Evolutionary conservation across 2,329 filamentous ascomycete genomes (phyloP), one percentile per base, ranked within the genome.

Genomic region (Colletotrichum sp.): DNA sequence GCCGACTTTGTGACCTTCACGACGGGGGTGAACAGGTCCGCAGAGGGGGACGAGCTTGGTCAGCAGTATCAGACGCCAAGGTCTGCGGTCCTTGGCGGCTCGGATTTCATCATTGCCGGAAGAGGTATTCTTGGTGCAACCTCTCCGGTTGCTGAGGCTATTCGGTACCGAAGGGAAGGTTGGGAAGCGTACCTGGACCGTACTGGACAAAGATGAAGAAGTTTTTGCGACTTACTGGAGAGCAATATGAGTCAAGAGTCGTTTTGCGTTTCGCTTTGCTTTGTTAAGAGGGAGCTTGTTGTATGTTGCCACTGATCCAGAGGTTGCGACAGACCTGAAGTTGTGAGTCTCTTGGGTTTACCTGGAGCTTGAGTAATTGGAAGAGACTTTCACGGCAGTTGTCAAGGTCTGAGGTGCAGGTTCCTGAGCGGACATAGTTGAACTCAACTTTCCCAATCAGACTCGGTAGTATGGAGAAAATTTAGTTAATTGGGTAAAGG

Each of bases 81-180:
- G 34, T 87, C 87, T 63, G 86, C 91, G 10, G 85, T 92, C 10
- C 81, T 83, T 67, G 84, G 85, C 32, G 89, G 90, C 6, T 87
- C 87, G 55, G 90, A 92, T 80, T 84, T 92, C 64, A 88, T 92
- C 65, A 92, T 92, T 77, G 90, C 91, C 1, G 90, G 90, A 0
- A 84, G 90, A 24, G 90, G 90, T 7, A 90, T 92, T 62, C 84
- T 90, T 16, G 84, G 83, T 10, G 88, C 88, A 7, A 75, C 82
- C 24, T 86, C 91, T 79, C 84, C 87, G 34, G 82, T 80, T 16
- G 81, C 80, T 5, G 87, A 88, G 69, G 89, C 90, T 12, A 85
- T 70, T 21, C 10, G 26, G 9, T 79, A 79, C 24, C 77, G 77
- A 15, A 18, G 60, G 15, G 76, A 79, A 16, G 78, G 76, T 4